Evolutionary conservation across 371 early-diverging fungal genomes (phyloP), one percentile per base, ranked within the genome.

Genomic region (Syncephalastrum monosporum): DNA sequence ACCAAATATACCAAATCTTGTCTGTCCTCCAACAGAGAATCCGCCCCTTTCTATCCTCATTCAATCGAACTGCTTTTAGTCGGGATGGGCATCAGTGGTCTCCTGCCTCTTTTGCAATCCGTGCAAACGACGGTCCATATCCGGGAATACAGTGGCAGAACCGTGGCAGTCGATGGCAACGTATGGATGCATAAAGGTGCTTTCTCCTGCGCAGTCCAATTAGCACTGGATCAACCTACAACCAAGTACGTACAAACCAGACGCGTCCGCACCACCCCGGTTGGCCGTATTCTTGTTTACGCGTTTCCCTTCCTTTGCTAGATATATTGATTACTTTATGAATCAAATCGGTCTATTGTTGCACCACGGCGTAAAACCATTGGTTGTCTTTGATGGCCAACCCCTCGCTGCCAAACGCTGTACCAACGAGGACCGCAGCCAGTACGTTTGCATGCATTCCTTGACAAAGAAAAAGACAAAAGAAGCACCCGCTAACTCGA

Each of bases 381-480:
- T 91, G 27, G 69, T 99, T 48, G 99, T 99, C 4, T 99, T 99
- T 79, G 99, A 99, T 70, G 99, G 99, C 25, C 93, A 92, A 14
- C 73, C 74, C 43, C 75, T 98, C 7, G 96, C 96, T 0, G 83
- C 91, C 44, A 99, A 99, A 67, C 62, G 70, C 17, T 61, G 57
- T 10, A 99, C 97, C 1, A 92, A 92, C 61, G 60, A 70, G 15
- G 85, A 88, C 25, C 82, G 99, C 15, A 59, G 72, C 52, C 47
- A 59, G 82, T 82, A 74, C 44, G 65, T 64, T 16, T 44, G 49
- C 13, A 57, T 19, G 41, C 21, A 21, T 21, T 21, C 21, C 21
- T 0, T 21, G 21, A 0, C 0, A 21, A 21, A 21, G 2, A 2
- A 21, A 21, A 21, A 21, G 2, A 2, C 1, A 21, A 21, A 21